These are phyloP conservation scores for Hypoxylon sp. DNA, from an alignment of 2,329 filamentous ascomycete species.

Conservation along the genomic window DNA sequence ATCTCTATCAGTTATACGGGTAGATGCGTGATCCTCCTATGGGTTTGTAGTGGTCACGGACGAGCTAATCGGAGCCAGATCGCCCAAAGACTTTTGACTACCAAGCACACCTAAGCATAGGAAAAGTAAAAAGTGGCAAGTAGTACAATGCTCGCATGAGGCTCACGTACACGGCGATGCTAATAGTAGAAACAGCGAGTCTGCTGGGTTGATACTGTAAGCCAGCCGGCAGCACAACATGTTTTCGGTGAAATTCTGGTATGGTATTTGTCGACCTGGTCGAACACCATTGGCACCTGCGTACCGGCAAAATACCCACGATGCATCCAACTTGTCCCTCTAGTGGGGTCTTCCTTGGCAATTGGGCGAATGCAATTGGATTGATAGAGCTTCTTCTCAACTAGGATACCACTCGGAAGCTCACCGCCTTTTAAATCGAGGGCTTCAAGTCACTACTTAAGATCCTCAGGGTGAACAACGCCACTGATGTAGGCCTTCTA, in stretches of 20 bases:
- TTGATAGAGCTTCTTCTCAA: slow-evolving; percentile 17
- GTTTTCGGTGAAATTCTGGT: slow-evolving; percentile 45
- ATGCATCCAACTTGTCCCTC: slow-evolving; percentile 17
- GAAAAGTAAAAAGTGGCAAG: slow-evolving; percentile 14
- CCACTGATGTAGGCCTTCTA: slow-evolving; percentile 29
- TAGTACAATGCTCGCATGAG: slow-evolving; percentile 28
- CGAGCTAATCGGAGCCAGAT: slow-evolving; percentile 19
- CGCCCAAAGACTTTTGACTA: slow-evolving; percentile 14
- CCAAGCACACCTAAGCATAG: slow-evolving; percentile 12
- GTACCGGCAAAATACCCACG: slow-evolving; percentile 27
- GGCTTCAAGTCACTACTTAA: slow-evolving; percentile 37
- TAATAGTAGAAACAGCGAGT: slow-evolving; percentile 8
- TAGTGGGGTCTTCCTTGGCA: slow-evolving; percentile 36
- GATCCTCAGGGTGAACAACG: slow-evolving; percentile 31
- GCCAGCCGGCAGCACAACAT: slow-evolving; percentile 28
- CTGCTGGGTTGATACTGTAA: slow-evolving; percentile 29
- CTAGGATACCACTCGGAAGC: slow-evolving; percentile 18
- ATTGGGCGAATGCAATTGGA: slow-evolving; percentile 31
- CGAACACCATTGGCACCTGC: slow-evolving; percentile 21
- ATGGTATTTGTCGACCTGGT: slow-evolving; percentile 30
- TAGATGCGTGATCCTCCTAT: slow-evolving; percentile 42
- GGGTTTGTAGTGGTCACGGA: slow-evolving; percentile 20
- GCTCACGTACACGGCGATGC: slow-evolving; percentile 33
- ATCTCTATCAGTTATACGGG: slow-evolving; percentile 39
- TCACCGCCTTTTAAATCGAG: slow-evolving; percentile 34